A percentile compares a stretch with the other conserved stretches of the same genome.
phyloP scores from a whole-genome alignment of 768 basidiomycete genomes.

The Tulasnella sp. region DNA sequence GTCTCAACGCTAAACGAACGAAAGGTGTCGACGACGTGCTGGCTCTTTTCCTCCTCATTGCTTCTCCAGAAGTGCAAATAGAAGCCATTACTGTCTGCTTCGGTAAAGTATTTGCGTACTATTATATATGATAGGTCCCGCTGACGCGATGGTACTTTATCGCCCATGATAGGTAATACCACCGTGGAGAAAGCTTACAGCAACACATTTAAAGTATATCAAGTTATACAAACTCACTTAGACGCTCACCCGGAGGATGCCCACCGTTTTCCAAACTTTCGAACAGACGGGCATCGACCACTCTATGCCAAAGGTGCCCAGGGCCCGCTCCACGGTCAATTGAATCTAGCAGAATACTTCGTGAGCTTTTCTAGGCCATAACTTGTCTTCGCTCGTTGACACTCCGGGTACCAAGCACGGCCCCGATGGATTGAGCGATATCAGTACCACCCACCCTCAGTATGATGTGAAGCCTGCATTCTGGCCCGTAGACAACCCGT shows the following conservation, averaged over 20 bases:
- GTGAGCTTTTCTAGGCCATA: slow-evolving; percentile 29
- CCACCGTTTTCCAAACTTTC: slow-evolving; percentile 33
- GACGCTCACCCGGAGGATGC: slow-evolving; percentile 35
- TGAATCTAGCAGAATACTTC: slow-evolving; percentile 42
- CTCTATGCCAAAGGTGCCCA: slow-evolving; percentile 39
- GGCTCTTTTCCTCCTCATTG: slow-evolving; percentile 39
- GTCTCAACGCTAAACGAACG: not conserved
- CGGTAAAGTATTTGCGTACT: slow-evolving; percentile 17
- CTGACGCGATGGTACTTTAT: not conserved
- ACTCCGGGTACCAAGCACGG: slow-evolving; percentile 40
- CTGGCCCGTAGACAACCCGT: not conserved
- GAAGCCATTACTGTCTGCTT: slow-evolving; percentile 39
- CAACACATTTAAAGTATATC: slow-evolving; percentile 44
- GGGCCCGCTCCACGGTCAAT: slow-evolving; percentile 39
- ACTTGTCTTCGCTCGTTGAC: not conserved
- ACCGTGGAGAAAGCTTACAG: slow-evolving; percentile 34
- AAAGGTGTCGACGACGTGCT: slow-evolving; percentile 40
- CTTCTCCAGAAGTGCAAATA: slow-evolving; percentile 39
- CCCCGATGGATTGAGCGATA: slow-evolving; percentile 40
- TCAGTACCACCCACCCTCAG: slow-evolving; percentile 40
- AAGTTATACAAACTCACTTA: slow-evolving; percentile 40
- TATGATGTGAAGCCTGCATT: slow-evolving; percentile 33
- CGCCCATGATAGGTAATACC: slow-evolving; percentile 37
- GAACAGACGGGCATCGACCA: slow-evolving; percentile 19
- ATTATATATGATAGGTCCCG: not conserved